Base-by-base conservation (phyloP, 768 basidiomycete genomes). In the Daedaleopsis sinensis region DNA sequence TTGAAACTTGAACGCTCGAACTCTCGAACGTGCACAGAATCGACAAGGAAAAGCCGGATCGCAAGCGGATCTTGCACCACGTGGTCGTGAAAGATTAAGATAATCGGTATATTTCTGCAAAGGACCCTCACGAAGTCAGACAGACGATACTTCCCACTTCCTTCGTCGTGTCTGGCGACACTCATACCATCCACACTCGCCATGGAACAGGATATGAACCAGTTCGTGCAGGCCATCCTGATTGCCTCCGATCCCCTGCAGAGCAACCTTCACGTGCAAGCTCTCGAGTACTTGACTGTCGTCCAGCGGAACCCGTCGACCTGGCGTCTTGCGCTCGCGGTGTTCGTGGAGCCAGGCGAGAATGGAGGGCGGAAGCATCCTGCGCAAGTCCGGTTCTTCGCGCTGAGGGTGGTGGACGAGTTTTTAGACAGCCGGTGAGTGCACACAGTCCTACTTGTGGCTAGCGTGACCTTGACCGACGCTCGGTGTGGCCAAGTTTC, bases 171-270 rank as follows among this genome's bases (percentile, higher is more conserved):
- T 61, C 61, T 62, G 57, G 63, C 57, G 66, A 63, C 66, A 62
- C 55, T 10, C 18, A 51, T 55, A 52, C 38, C 42, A 52, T 53
- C 51, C 54, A 57, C 70, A 27, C 52, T 37, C 38, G 23, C 42
- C 42, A 92, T 92, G 91, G 88, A 91, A 39, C 86, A 84, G 70
- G 86, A 90, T 77, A 80, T 89, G 68, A 84, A 89, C 66, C 89
- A 85, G 72, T 80, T 91, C 65, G 86, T 91, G 18, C 90, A 89
- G 76, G 95, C 95, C 51, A 94, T 96, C 75, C 78, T 83, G 71
- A 89, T 96, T 77, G 95, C 94, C 53, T 90, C 90, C 62, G 89
- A 94, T 78, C 90, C 89, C 56, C 77, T 80, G 15, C 90, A 88
- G 73, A 79, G 78, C 57, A 72, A 82, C 27, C 76, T 96, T 37